Conservation (phyloP, 108 stramenopile genomes). For the Cyclostephanos tholiformis region DNA sequence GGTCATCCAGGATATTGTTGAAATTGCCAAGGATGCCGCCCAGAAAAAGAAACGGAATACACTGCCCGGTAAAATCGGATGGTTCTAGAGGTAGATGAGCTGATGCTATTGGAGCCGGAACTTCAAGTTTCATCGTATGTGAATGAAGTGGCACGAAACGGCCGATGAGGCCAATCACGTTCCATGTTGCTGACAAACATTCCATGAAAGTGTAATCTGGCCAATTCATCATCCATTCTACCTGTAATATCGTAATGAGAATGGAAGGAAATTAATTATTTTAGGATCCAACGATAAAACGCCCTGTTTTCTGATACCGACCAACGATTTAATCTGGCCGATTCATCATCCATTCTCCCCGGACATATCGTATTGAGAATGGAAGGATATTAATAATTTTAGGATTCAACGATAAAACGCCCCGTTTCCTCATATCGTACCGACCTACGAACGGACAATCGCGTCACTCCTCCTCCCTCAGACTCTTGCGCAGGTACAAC, state of each 20-base stretch:
- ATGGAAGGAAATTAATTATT: neutral
- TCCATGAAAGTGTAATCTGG: neutral
- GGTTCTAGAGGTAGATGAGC: neutral
- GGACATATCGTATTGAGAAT: no score
- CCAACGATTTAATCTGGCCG: neutral
- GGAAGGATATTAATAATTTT: neutral
- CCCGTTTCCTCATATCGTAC: no score
- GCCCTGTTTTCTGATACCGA: no score
- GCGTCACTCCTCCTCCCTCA: no score
- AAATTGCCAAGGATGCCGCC: conserved; percentile 50
- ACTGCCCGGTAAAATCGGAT: neutral
- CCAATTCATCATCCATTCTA: neutral
- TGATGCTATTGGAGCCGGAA: neutral
- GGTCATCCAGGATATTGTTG: conserved; percentile 60
- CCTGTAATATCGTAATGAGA: no score
- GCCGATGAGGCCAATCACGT: neutral
- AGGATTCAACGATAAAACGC: neutral
- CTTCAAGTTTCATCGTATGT: neutral
- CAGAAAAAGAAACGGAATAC: conserved; percentile 23
- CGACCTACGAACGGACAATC: no score
- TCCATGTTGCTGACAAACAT: conserved; percentile 20
- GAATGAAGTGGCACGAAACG: conserved; percentile 30
- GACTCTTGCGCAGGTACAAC: conserved; percentile 42
- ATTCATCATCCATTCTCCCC: neutral
- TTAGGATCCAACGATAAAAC: neutral